Conservation (phyloP, 2,329 filamentous ascomycete genomes). For the Stemphylium vesicarium region DNA sequence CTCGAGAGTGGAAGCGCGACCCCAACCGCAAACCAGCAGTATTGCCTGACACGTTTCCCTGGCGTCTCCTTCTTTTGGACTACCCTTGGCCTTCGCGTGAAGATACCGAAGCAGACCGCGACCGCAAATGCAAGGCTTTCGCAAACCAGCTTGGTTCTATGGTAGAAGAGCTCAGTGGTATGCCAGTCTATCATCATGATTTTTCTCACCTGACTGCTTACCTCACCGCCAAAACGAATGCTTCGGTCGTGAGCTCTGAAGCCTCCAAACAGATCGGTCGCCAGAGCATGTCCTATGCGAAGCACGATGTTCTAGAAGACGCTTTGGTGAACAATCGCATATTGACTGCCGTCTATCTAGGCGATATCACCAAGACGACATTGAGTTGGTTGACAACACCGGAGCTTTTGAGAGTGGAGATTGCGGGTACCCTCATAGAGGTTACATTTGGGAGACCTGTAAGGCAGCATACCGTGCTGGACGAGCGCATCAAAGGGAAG, state of each 20-base stretch:
- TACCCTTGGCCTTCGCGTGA: slow-evolving; percentile 19
- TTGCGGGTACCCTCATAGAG: slow-evolving; percentile 28
- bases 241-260: neutral
- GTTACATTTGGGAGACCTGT: neutral
- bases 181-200: slow-evolving; percentile 24
- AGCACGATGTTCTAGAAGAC: slow-evolving; percentile 5
- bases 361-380: slow-evolving; percentile 29
- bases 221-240: slow-evolving; percentile 1
- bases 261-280: neutral
- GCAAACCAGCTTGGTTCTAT: slow-evolving; percentile 20
- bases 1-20: slow-evolving; percentile 31
- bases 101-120: neutral
- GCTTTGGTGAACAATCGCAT: slow-evolving; percentile 19
- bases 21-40: slow-evolving; percentile 21
- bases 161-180: slow-evolving; percentile 20
- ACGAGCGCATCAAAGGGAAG: slow-evolving; percentile 6
- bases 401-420: slow-evolving; percentile 33
- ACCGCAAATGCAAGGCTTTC: slow-evolving; percentile 25
- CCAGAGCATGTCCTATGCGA: neutral
- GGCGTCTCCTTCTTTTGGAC: slow-evolving; percentile 35
- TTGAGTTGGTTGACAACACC: slow-evolving; percentile 29
- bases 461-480: neutral
- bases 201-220: slow-evolving; percentile 13
- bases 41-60: slow-evolving; percentile 32
- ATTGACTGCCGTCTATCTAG: slow-evolving; percentile 24